phyloP scores from a whole-genome alignment of 805 yeast genomes.

The Dipodascopsis tothii region DNA sequence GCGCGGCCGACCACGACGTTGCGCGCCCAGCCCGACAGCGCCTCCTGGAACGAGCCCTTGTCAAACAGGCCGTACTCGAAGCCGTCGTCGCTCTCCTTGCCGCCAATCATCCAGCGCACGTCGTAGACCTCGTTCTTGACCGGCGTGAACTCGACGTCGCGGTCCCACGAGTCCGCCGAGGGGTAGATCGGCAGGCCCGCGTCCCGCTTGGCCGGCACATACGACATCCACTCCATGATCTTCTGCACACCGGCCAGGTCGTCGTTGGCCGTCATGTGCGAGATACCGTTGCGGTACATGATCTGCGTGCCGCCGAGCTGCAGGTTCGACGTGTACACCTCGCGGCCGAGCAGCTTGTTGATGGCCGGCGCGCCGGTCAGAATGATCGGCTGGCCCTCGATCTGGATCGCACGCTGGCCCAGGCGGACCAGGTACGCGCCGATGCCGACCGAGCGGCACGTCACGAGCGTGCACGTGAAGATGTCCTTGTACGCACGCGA shows the following conservation, averaged over 20 bases:
- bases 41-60: conserved; percentile 87
- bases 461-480: conserved; percentile 93
- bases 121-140: conserved; percentile 67
- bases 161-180: conserved; percentile 79
- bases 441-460: conserved; percentile 99
- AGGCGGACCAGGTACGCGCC: conserved; percentile 97
- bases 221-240: conserved; percentile 92
- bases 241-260: conserved; percentile 94
- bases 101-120: conserved; percentile 90
- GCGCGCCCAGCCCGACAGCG: conserved; percentile 95
- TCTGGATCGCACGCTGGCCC: conserved; percentile 98
- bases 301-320: conserved; percentile 99
- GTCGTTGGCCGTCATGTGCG: conserved; percentile 93
- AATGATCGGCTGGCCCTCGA: conserved; percentile 97
- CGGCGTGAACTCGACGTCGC: conserved; percentile 80
- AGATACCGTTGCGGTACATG: conserved; percentile 97
- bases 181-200: conserved; percentile 86
- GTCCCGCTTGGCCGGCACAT: conserved; percentile 83
- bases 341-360: conserved; percentile 92
- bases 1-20: conserved; percentile 99
- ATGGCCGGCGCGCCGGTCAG: conserved; percentile 99
- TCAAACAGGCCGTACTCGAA: conserved; percentile 89
- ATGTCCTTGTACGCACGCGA: conserved; percentile 96
- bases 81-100: conserved; percentile 62
- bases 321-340: conserved; percentile 91